Conservation (phyloP, 2,329 filamentous ascomycete genomes). For the Alternaria consortialis region DNA sequence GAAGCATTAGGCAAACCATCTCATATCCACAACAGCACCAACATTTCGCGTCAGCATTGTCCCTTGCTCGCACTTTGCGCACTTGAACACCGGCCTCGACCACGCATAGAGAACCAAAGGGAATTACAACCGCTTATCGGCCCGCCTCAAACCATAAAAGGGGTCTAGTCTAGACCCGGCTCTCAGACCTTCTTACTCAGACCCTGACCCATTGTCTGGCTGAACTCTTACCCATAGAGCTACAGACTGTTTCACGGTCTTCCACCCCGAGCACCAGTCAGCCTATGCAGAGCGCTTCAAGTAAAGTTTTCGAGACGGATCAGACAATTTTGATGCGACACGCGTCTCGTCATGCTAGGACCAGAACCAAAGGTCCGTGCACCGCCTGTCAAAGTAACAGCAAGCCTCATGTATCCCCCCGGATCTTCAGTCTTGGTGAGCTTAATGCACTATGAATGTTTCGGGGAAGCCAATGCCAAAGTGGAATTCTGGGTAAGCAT, state of each 20-base stretch:
- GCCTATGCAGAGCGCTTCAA: neutral
- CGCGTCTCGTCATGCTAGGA: constrained; percentile 7
- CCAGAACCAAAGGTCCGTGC: neutral
- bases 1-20: neutral
- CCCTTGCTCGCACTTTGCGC: neutral
- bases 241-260: constrained; percentile 8
- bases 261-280: constrained; percentile 1
- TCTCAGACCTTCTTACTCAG: neutral
- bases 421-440: neutral
- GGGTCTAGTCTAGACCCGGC: constrained; percentile 1
- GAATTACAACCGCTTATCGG: constrained; percentile 3
- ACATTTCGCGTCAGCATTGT: neutral
- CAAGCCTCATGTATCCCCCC: constrained; percentile 1
- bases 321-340: constrained; percentile 1
- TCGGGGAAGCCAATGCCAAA: neutral
- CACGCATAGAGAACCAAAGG: neutral
- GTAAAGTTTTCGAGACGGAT: constrained; percentile 2
- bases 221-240: constrained; percentile 8
- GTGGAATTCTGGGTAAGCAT: neutral
- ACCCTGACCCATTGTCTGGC: neutral
- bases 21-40: neutral
- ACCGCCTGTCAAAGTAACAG: neutral
- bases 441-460: neutral
- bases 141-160: constrained; percentile 9
- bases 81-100: neutral